These are phyloP conservation scores for Perilla frutescens DNA, from an alignment of 257 asterid species.

Conservation along the genomic window DNA sequence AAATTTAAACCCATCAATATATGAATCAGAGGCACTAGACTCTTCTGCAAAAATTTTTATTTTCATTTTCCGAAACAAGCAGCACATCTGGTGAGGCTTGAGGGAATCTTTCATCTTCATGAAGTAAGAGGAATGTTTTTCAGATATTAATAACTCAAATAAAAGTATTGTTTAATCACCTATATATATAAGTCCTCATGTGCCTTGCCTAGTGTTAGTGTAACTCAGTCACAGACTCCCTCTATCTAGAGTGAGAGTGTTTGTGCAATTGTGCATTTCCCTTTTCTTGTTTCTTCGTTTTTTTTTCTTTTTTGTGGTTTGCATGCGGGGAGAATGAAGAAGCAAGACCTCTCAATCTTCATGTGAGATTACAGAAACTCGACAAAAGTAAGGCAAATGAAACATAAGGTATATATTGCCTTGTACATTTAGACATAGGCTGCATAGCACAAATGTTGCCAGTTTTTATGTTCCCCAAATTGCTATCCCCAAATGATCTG, in stretches of 20 bases:
- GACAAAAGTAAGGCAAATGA: slow-evolving; percentile 5
- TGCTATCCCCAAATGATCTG: neutral
- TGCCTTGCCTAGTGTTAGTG: neutral
- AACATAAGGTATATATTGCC: neutral
- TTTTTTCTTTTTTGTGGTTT: neutral
- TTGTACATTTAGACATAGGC: neutral
- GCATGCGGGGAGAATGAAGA: neutral
- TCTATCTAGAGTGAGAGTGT: neutral
- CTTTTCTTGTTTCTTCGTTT: neutral
- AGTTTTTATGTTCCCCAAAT: neutral
- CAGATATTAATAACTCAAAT: neutral
- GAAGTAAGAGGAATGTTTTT: neutral
- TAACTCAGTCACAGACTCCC: neutral
- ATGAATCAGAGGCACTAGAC: neutral
- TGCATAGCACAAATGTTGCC: neutral
- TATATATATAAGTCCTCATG: neutral
- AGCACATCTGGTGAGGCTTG: neutral
- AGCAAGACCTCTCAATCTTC: neutral
- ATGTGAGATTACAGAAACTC: neutral
- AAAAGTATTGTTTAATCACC: neutral
- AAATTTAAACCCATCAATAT: neutral
- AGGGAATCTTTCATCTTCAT: neutral
- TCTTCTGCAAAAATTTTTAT: neutral
- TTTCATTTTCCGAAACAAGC: neutral
- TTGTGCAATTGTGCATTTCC: neutral